Conservation (phyloP, 202 grass and related monocot species). For the Sporobolus alterniflorus region DNA sequence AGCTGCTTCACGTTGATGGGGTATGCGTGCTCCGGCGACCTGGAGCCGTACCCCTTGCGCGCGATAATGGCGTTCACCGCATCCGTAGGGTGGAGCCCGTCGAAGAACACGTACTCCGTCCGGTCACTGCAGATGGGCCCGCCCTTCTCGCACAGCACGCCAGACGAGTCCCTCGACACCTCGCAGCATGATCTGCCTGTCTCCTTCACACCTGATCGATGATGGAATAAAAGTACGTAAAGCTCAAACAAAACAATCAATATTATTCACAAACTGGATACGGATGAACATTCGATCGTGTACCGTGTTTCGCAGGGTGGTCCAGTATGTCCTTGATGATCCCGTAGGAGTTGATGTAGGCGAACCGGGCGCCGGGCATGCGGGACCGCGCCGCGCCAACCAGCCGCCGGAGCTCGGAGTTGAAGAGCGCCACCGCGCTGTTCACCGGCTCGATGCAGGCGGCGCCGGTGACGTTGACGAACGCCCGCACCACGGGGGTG, state of each 20-base stretch:
- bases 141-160: slow-evolving; percentile 49
- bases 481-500: slow-evolving; percentile 48
- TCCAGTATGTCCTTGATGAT: slow-evolving; percentile 52
- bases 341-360: slow-evolving; percentile 53
- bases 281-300: too few species aligned
- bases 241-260: not conserved
- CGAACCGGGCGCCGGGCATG: slow-evolving; percentile 54
- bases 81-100: slow-evolving; percentile 77
- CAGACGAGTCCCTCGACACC: slow-evolving; percentile 16
- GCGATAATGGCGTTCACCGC: slow-evolving; percentile 58
- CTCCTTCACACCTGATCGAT: slow-evolving; percentile 31
- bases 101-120: slow-evolving; percentile 64
- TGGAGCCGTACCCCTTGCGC: slow-evolving; percentile 45
- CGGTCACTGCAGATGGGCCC: slow-evolving; percentile 56
- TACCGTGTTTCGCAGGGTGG: slow-evolving; percentile 44
- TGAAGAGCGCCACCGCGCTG: slow-evolving; percentile 58
- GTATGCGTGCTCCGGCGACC: slow-evolving; percentile 38
- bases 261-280: too few species aligned
- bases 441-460: slow-evolving; percentile 56
- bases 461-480: slow-evolving; percentile 21
- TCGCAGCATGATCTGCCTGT: slow-evolving; percentile 55
- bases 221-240: too few species aligned
- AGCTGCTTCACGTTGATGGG: slow-evolving; percentile 61
- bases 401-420: slow-evolving; percentile 38
- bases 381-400: not conserved